Conservation (phyloP, 2,329 filamentous ascomycete species). For the Emericellopsis cladophorae region DNA sequence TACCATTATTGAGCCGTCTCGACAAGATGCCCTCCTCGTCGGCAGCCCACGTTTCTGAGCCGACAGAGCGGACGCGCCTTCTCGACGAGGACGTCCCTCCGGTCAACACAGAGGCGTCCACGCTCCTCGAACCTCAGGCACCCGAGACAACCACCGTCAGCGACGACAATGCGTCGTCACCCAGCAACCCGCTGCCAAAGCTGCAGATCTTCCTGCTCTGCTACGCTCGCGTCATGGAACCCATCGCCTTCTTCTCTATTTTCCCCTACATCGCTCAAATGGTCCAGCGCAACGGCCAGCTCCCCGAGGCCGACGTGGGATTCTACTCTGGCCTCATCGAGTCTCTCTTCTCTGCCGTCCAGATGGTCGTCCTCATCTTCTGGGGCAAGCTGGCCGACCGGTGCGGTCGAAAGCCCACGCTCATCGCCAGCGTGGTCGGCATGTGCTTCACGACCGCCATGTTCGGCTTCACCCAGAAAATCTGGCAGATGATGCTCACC, state of each 20-base stretch:
- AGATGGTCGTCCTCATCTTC: slow-evolving; percentile 65
- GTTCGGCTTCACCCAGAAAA: slow-evolving; percentile 53
- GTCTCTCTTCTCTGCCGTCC: slow-evolving; percentile 59
- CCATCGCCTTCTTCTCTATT: slow-evolving; percentile 73
- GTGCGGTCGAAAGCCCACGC: slow-evolving; percentile 58
- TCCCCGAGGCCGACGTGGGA: slow-evolving; percentile 55
- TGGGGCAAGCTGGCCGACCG: slow-evolving; percentile 55
- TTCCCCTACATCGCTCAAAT: slow-evolving; percentile 73
- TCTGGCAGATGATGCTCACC: slow-evolving; percentile 66
- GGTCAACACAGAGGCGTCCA: slow-evolving; percentile 2
- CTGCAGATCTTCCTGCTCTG: slow-evolving; percentile 62
- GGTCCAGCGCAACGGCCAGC: slow-evolving; percentile 51
- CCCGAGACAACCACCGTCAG: neutral
- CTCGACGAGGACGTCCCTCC: slow-evolving; percentile 1
- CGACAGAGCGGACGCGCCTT: slow-evolving; percentile 4
- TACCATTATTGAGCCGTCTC: too few species aligned
- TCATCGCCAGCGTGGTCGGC: slow-evolving; percentile 54
- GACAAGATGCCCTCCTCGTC: too few species aligned
- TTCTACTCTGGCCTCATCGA: slow-evolving; percentile 72
- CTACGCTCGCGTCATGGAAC: slow-evolving; percentile 60
- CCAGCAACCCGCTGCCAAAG: slow-evolving; percentile 37
- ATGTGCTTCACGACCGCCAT: slow-evolving; percentile 46
- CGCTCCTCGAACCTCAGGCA: neutral
- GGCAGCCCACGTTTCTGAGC: too few species aligned
- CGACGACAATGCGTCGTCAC: neutral